Base-by-base conservation (phyloP, 2,329 filamentous ascomycete genomes). In the Colletotrichum sp. region DNA sequence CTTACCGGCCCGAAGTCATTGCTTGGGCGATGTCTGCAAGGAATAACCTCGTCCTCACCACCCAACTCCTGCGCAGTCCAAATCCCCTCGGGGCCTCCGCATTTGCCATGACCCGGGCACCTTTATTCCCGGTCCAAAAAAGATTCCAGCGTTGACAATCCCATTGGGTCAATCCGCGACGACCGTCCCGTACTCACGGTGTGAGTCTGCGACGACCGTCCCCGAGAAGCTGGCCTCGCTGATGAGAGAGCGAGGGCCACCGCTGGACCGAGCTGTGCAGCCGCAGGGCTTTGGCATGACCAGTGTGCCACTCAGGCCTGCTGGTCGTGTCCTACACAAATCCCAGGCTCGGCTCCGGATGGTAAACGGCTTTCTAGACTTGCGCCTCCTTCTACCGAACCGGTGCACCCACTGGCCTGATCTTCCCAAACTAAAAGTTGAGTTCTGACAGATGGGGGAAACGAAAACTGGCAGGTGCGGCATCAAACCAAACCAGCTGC, bases 181-280 rank as follows among this genome's bases (percentile, higher is more conserved):
- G 66, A 66, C 72, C 38, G 48, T 66, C 52, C 66, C 61, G 48
- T 34, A 36, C 21, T 66, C 36, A 24, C 52, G 48, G 18, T 55
- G 48, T 71, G 72, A 36, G 38, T 64, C 18, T 66, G 52, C 32
- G 48, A 75, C 36, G 34, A 36, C 48, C 12, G 18, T 63, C 69
- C 21, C 36, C 61, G 16, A 9, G 26, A n/a, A 30, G 18, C 6
- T 43, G 63, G 36, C 36, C 61, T 61, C 16, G 52, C 38, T 64
- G 43, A 38, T 58, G 43, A 52, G 28, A 52, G 28, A 48, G 28
- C 34, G 28, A 36, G 65, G 48, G n/a, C 43, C 65, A 74, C 71
- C 26, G 58, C 58, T 74, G 48, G 71, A 30, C 74, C 74, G 71
- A 76, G 70, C 58, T 64, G 48, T 74, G 74, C 74, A 68, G 74